Evolutionary conservation across 176 grass and related monocot species (phyloP).

Genomic region (Guadua angustifolia): DNA sequence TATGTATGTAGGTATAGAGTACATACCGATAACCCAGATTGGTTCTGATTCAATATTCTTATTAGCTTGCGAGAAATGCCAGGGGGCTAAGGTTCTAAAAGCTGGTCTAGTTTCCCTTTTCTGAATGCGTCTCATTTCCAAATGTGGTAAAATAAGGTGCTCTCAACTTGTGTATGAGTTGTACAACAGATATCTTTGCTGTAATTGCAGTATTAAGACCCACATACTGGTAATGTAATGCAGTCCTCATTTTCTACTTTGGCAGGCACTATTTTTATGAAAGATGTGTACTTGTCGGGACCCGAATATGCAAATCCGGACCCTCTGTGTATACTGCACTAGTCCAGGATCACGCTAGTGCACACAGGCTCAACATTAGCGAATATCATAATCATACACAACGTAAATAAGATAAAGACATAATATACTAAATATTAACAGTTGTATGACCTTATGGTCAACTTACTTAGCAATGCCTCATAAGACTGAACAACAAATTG

Average conservation of each 20-base stretch:
- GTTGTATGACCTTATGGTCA: too few species aligned
- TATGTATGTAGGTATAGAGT: neutral
- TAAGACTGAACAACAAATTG: too few species aligned
- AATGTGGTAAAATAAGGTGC: neutral
- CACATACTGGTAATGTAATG: conserved; percentile 4
- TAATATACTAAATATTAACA: too few species aligned
- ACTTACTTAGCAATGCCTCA: too few species aligned
- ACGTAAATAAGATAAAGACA: too few species aligned
- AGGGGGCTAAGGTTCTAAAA: neutral
- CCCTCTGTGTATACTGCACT: too few species aligned
- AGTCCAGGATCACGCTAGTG: too few species aligned
- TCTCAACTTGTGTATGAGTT: conserved; percentile 17
- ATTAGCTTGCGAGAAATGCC: conserved; percentile 12
- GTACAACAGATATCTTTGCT: conserved; percentile 27
- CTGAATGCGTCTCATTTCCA: conserved; percentile 14
- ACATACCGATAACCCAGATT: neutral
- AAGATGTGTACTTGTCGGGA: conserved; percentile 86
- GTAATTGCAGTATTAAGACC: conserved; percentile 4
- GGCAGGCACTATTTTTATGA: conserved; percentile 86
- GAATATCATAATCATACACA: too few species aligned
- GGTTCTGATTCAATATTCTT: neutral
- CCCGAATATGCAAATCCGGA: too few species aligned
- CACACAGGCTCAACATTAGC: too few species aligned
- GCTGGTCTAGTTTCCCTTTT: neutral
- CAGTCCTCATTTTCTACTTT: conserved; percentile 37